phyloP scores from a whole-genome alignment of 1,139 yeast genomes.

The Nadsonia commutata region DNA sequence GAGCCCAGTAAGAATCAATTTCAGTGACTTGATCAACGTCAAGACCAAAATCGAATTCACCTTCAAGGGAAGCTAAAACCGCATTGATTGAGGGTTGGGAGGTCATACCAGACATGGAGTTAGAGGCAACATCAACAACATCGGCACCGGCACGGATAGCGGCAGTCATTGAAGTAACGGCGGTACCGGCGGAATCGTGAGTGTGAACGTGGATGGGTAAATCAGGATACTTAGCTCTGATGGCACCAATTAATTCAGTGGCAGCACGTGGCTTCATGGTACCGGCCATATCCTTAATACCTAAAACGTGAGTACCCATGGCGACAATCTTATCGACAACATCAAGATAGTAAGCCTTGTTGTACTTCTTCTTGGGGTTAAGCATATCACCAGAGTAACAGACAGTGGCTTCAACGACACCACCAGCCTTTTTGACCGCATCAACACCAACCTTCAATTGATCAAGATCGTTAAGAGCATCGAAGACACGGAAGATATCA shows the following conservation, averaged over 20 bases:
- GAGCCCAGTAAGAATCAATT: conserved; percentile 93
- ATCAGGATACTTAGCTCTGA: conserved; percentile 78
- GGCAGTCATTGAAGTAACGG: conserved; percentile 92
- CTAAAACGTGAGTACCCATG: conserved; percentile 93
- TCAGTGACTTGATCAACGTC: conserved; percentile 55
- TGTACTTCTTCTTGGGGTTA: conserved; percentile 87
- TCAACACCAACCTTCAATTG: conserved; percentile 95
- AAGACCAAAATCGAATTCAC: conserved; percentile 66
- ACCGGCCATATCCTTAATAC: conserved; percentile 99
- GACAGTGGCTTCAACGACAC: conserved; percentile 95
- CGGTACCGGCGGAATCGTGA: conserved; percentile 99
- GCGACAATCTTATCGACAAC: conserved; percentile 73
- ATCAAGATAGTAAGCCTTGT: conserved; percentile 71
- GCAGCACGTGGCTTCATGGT: conserved; percentile 95
- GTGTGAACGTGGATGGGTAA: conserved; percentile 97
- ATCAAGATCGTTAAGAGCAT: conserved; percentile 90
- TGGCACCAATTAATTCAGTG: conserved; percentile 54
- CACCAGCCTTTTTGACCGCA: conserved; percentile 96
- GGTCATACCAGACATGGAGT: conserved; percentile 96
- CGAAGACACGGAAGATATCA: conserved; percentile 94
- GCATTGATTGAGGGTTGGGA: conserved; percentile 97
- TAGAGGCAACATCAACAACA: conserved; percentile 93
- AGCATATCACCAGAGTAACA: conserved; percentile 99
- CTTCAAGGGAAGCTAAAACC: conserved; percentile 79
- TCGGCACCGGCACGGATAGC: conserved; percentile 96